Conservation (phyloP, 176 grass and related monocot genomes). For the Hsuehochloa calcarea region DNA sequence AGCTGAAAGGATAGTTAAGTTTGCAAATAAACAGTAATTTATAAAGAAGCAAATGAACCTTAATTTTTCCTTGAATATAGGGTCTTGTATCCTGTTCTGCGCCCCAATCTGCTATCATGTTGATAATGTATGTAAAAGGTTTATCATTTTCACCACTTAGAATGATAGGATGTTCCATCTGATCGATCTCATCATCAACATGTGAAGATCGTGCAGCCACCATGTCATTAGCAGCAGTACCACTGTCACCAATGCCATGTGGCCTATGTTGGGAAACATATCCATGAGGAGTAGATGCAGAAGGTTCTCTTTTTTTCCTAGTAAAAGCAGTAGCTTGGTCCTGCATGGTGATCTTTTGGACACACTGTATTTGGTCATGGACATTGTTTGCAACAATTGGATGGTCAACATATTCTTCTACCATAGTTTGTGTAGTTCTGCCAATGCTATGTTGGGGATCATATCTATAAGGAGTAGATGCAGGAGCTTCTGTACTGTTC, state of each 20-base stretch:
- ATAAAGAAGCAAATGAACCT: conserved; percentile 45
- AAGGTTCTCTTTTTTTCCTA: conserved; percentile 19
- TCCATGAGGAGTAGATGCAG: conserved; percentile 12
- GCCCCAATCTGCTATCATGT: conserved; percentile 61
- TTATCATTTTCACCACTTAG: conserved; percentile 58
- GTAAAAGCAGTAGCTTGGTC: conserved; percentile 27
- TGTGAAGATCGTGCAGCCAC: conserved; percentile 33
- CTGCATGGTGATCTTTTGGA: conserved; percentile 39
- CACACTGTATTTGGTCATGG: conserved; percentile 25
- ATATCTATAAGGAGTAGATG: conserved; percentile 17
- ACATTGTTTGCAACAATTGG: conserved; percentile 24
- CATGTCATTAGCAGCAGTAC: not conserved
- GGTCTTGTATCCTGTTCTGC: conserved; percentile 42
- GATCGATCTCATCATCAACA: conserved; percentile 30
- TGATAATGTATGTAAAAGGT: conserved; percentile 81
- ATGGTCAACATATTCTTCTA: conserved; percentile 31
- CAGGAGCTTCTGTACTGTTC: conserved; percentile 30
- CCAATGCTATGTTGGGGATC: conserved; percentile 19
- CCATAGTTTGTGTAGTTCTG: conserved; percentile 14
- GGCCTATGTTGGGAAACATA: conserved; percentile 13
- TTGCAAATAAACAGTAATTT: conserved; percentile 13
- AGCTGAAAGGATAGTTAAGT: not conserved
- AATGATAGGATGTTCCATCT: conserved; percentile 49
- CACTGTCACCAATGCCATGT: conserved; percentile 10
- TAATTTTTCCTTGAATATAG: conserved; percentile 77